phyloP scores from a whole-genome alignment of 768 basidiomycete species.

The Erythrobasidium yunnanense region DNA sequence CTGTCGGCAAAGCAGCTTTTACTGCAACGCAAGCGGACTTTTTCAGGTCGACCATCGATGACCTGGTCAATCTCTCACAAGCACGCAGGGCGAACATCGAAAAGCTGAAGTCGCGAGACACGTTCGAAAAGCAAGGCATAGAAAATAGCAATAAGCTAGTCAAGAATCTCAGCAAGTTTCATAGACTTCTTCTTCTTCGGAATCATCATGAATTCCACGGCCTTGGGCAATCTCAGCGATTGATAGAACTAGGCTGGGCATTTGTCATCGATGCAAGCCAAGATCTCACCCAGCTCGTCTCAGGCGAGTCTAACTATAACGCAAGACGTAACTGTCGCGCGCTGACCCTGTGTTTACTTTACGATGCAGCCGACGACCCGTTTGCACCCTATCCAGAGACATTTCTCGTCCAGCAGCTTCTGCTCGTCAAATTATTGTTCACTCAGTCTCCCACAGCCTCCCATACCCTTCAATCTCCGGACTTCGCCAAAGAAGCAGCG shows the following conservation, averaged over 20 bases:
- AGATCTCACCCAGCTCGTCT: not conserved
- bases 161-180: slow-evolving; percentile 29
- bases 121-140: not conserved
- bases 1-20: slow-evolving; percentile 16
- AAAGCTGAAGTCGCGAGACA: not conserved
- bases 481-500: slow-evolving; percentile 45
- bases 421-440: slow-evolving; percentile 31
- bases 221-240: slow-evolving; percentile 13
- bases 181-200: slow-evolving; percentile 27
- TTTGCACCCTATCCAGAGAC: slow-evolving; percentile 26
- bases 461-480: slow-evolving; percentile 17
- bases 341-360: not conserved
- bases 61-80: slow-evolving; percentile 19
- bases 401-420: slow-evolving; percentile 32
- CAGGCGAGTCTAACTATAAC: not conserved
- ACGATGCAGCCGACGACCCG: slow-evolving; percentile 26
- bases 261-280: slow-evolving; percentile 13
- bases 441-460: slow-evolving; percentile 32
- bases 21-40: slow-evolving; percentile 14
- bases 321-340: not conserved
- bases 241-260: slow-evolving; percentile 22
- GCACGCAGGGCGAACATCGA: slow-evolving; percentile 14
- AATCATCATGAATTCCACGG: slow-evolving; percentile 18
- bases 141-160: slow-evolving; percentile 30
- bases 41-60: slow-evolving; percentile 25